A percentile compares a stretch with the other conserved stretches of the same genome.
phyloP scores from a whole-genome alignment of 2,329 filamentous ascomycete genomes.

The Trematosphaeria pertusa region DNA sequence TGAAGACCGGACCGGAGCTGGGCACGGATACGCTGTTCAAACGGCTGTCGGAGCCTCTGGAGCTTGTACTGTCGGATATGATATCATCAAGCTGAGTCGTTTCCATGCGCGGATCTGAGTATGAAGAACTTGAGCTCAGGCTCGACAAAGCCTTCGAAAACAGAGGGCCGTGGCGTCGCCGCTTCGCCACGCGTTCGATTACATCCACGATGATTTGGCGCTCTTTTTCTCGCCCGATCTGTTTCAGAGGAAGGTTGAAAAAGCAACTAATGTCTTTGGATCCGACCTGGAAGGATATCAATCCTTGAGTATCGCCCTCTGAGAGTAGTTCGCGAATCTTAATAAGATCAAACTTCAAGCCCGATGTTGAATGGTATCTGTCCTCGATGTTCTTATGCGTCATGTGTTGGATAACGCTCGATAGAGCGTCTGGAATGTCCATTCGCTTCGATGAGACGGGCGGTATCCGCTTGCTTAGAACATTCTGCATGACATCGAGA shows the following conservation, averaged over 20 bases:
- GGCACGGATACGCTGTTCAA: constrained; percentile 41
- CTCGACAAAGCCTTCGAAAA: constrained; percentile 54
- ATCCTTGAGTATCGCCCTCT: constrained; percentile 73
- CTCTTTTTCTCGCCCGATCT: constrained; percentile 81
- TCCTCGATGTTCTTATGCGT: constrained; percentile 87
- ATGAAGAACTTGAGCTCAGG: constrained; percentile 61
- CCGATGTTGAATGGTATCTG: constrained; percentile 87
- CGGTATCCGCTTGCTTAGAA: constrained; percentile 79
- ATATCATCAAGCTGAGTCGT: constrained; percentile 58
- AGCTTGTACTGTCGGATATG: constrained; percentile 58
- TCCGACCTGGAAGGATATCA: constrained; percentile 78
- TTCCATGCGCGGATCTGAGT: constrained; percentile 59
- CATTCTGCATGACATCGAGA: constrained; percentile 89
- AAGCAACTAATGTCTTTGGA: constrained; percentile 91
- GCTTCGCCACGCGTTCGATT: constrained; percentile 77
- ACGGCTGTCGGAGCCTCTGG: constrained; percentile 59
- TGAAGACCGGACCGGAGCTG: constrained; percentile 26
- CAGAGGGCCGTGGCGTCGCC: constrained; percentile 55
- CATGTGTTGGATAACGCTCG: constrained; percentile 87
- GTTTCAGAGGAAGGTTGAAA: constrained; percentile 81
- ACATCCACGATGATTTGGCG: constrained; percentile 70
- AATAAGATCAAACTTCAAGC: constrained; percentile 80
- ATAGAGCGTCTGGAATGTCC: constrained; percentile 84
- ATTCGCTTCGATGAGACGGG: constrained; percentile 77
- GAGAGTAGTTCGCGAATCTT: constrained; percentile 76